Base-by-base conservation (phyloP, 2,329 filamentous ascomycete genomes). In the Teratosphaeriaceae sp. region DNA sequence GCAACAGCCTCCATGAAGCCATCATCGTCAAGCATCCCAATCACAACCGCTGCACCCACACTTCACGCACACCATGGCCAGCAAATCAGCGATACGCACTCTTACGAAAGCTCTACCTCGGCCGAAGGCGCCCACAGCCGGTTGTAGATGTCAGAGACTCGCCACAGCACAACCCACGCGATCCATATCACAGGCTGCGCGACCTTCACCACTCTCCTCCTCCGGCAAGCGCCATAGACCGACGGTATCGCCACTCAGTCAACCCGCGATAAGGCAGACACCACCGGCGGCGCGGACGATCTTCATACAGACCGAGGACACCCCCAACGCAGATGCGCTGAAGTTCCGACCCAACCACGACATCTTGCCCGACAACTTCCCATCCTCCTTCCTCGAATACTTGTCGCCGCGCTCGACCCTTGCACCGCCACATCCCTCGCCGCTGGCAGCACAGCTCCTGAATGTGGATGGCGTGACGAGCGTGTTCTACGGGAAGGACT, bases 261-360 rank as follows among this genome's bases (percentile, higher is more conserved):
- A 54, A 15, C 43, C 50, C 3, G 36, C 38, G 19, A 65, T 66
- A 44, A 67, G 64, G 46, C 43, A 44, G 39, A 29, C 49, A 26
- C 18, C 47, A 19, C 48, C 53, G 29, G 44, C 50, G 20, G 40
- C 50, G 16, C 54, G 58, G 45, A 51, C 57, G 13, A 94, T 98
- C 66, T 98, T 97, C 72, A 98, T 98, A 61, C 92, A 98, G 69
- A 97, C 90, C 4, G 90, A 97, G 62, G 79, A 77, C 52, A 98
- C 92, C 1, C 92, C 92, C 20, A 98, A 98, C 67, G 75, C 81
- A n/a, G 88, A 97, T 70, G 89, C 79, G 61, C 64, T 97, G 59
- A 98, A 98, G 70, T 98, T 98, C 69, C 78, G 94, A 29, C 92
- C 92, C 2, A 95, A 96, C 68, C 82, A 88, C 65, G 79, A 78